Base-by-base conservation (phyloP, 805 yeast genomes). In the Pichia eremophila region DNA sequence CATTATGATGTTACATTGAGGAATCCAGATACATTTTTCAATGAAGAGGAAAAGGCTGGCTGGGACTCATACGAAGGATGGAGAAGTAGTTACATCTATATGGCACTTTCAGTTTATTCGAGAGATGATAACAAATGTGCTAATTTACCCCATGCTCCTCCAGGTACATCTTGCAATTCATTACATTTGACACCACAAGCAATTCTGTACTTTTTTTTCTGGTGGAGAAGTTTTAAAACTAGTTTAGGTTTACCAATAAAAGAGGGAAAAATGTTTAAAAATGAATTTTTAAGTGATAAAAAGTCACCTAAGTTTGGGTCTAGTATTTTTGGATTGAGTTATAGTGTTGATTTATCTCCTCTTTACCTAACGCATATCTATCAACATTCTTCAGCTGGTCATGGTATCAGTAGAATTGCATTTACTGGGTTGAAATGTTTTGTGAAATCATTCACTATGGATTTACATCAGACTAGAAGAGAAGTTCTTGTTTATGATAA, bases 181-280 rank as follows among this genome's bases (percentile, higher is more conserved):
- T 73, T 85, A 41, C 95, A 90, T 60, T 65, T 91, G 45, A 73
- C 89, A 3, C 95, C 96, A 2, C 69, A 69, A 5, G 74, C 81
- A 0, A 71, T 91, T 54, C 60, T 67, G 8, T 84, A 80, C 50
- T 89, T 93, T 66, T 80, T 79, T 57, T 60, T 64, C 5, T 93
- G 98, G 98, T 90, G 96, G 95, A 65, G 67, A 34, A 74, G 85
- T 54, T 91, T 91, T 63, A 75, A 83, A n/a, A 83, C 91, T 27
- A 81, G 83, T 47, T 72, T 84, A 54, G 79, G 88, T 45, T 69
- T 90, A 19, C 96, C 98, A 0, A 75, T 88, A 15, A 74, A 95
- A 45, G 72, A 77, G 41, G 97, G 98, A 0, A 63, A 66, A 1
- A 59, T 93, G 25, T 91, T 87, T 68, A 63, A 73, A 31, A 68